Conservation (phyloP, 1,284 basidiomycete species). For the Irpex lacteus region DNA sequence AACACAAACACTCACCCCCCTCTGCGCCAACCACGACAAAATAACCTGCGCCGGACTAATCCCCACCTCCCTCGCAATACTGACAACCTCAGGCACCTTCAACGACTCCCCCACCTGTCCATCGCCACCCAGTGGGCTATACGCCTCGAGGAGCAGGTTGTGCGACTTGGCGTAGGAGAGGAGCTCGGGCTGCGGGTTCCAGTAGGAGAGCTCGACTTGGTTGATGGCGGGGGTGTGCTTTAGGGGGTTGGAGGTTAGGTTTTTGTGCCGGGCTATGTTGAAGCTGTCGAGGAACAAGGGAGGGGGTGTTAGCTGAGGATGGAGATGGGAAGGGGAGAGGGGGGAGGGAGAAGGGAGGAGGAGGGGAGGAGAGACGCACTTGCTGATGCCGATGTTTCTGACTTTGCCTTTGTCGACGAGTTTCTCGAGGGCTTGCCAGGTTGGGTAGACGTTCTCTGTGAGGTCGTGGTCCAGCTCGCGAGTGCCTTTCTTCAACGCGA, state of each 20-base stretch:
- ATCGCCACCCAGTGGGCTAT: conserved; percentile 75
- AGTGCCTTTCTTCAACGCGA: conserved; percentile 65
- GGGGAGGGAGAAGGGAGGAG: conserved; percentile 1
- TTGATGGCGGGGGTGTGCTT: conserved; percentile 77
- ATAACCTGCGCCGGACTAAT: conserved; percentile 79
- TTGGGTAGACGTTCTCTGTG: conserved; percentile 74
- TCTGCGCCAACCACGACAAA: conserved; percentile 79
- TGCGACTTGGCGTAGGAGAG: conserved; percentile 69
- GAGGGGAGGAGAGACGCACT: conserved; percentile 39
- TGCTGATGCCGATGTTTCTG: conserved; percentile 82
- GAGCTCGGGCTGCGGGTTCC: conserved; percentile 81
- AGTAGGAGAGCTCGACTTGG: conserved; percentile 83
- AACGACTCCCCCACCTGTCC: conserved; percentile 55
- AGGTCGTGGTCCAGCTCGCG: conserved; percentile 55
- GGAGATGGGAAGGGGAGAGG: background rate
- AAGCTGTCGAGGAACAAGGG: conserved; percentile 36
- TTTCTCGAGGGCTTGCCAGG: conserved; percentile 84
- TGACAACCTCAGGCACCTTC: conserved; percentile 47
- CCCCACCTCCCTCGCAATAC: conserved; percentile 52
- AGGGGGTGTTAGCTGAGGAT: no score
- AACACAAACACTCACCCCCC: conserved; percentile 65
- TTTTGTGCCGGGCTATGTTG: conserved; percentile 58
- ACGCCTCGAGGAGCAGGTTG: conserved; percentile 69
- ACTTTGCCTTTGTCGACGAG: conserved; percentile 76
- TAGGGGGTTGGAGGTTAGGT: conserved; percentile 68